Percentiles rank a stretch among this genome's conserved stretches.
Conservation (phyloP, 2,329 filamentous ascomycete genomes). For the Fusarium begoniae region DNA sequence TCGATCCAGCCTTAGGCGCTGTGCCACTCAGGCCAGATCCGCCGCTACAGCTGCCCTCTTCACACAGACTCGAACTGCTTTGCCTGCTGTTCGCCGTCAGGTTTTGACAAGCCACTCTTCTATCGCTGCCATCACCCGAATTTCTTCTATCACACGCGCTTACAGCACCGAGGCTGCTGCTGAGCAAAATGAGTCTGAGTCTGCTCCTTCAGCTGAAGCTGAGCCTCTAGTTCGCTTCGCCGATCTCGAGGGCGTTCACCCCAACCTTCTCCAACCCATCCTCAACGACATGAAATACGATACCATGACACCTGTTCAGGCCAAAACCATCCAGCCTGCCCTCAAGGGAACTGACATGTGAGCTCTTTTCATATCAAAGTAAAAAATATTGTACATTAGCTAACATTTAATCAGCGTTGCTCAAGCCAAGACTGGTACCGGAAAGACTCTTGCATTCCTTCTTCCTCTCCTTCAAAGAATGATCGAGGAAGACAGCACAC, state of each 20-base stretch:
- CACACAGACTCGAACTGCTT: conserved; percentile 42
- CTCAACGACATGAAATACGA: conserved; percentile 78
- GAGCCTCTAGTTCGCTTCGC: conserved; percentile 53
- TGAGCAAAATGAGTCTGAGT: conserved; percentile 24
- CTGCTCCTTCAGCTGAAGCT: conserved; percentile 13
- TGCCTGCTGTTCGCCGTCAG: conserved; percentile 40
- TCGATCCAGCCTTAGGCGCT: conserved; percentile 52
- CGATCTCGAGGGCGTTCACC: conserved; percentile 66
- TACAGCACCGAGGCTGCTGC: conserved; percentile 54
- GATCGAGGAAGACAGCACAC: conserved; percentile 67
- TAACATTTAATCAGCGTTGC: conserved; percentile 66
- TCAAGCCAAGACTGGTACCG: conserved; percentile 96
- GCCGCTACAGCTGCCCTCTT: conserved; percentile 43
- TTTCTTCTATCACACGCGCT: conserved; percentile 42
- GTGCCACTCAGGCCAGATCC: conserved; percentile 49
- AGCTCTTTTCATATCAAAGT: conserved; percentile 47
- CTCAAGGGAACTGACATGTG: conserved; percentile 85
- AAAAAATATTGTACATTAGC: not conserved
- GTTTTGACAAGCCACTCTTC: conserved; percentile 29
- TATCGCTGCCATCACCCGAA: conserved; percentile 32
- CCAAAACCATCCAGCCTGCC: conserved; percentile 81
- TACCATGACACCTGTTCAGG: conserved; percentile 93
- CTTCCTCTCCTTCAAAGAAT: conserved; percentile 86
- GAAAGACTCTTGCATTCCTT: conserved; percentile 95
- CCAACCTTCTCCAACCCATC: conserved; percentile 73